phyloP scores from a whole-genome alignment of 2,329 filamentous ascomycete species.

The Aureobasidium subglaciale region DNA sequence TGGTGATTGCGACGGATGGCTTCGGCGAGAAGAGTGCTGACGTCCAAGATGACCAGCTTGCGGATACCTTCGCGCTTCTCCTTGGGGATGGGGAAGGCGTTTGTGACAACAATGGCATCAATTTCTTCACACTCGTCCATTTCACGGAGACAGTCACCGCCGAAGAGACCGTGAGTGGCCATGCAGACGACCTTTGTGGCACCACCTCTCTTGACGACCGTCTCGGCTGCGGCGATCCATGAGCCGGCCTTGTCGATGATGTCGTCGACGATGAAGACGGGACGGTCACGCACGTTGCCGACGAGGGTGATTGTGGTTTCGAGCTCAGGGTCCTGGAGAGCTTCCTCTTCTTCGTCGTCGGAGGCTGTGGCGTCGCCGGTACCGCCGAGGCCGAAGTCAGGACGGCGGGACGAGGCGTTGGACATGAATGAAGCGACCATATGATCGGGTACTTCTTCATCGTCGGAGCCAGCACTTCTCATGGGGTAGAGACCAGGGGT shows the following conservation, averaged over 20 bases:
- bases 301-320: constrained; percentile 98
- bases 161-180: constrained; percentile 92
- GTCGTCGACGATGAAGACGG: constrained; percentile 93
- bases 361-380: constrained; percentile 75
- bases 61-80: constrained; percentile 62
- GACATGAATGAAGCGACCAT: constrained; percentile 82
- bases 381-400: constrained; percentile 60
- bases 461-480: constrained; percentile 37
- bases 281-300: constrained; percentile 79
- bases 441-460: constrained; percentile 58
- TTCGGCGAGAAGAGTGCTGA: constrained; percentile 81
- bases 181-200: constrained; percentile 97
- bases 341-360: constrained; percentile 89
- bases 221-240: constrained; percentile 96
- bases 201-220: constrained; percentile 83
- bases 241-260: constrained; percentile 98
- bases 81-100: constrained; percentile 86
- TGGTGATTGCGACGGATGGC: constrained; percentile 95
- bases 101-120: constrained; percentile 88
- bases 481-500: constrained; percentile 37
- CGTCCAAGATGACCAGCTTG: constrained; percentile 84
- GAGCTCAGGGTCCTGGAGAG: constrained; percentile 68
- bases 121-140: constrained; percentile 91
- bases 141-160: constrained; percentile 79
- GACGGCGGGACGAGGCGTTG: constrained; percentile 61